Evolutionary conservation across 306 rosid species (phyloP).

Genomic region (Hippophae tibetana): DNA sequence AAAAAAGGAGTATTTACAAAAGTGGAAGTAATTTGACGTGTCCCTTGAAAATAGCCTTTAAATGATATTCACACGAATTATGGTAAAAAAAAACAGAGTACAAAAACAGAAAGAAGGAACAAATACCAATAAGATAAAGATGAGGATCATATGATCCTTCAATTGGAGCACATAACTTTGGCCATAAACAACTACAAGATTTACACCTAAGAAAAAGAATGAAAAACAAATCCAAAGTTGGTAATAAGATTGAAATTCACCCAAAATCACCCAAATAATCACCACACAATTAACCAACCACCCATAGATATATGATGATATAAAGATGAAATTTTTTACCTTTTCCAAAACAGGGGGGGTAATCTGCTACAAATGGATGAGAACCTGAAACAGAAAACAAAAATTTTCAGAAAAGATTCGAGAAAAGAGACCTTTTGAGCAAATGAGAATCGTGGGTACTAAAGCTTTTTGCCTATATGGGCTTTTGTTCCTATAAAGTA

Average conservation of each 20-base stretch:
- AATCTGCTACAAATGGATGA: neutral
- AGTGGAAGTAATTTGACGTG: too few relatives aligned
- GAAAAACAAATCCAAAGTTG: slow-evolving; percentile 2
- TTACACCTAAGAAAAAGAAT: neutral
- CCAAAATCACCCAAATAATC: neutral
- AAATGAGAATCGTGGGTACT: slow-evolving; percentile 7
- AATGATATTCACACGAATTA: neutral
- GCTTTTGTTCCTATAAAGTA: neutral
- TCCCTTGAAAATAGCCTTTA: neutral
- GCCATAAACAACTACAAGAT: neutral
- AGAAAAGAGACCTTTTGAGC: slow-evolving; percentile 18
- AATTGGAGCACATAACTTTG: slow-evolving; percentile 8
- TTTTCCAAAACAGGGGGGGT: slow-evolving; percentile 6
- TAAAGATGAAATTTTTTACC: slow-evolving; percentile 13
- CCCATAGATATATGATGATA: neutral
- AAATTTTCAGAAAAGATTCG: slow-evolving; percentile 15
- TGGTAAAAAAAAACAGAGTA: neutral
- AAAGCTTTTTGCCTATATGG: neutral
- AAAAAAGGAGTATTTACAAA: neutral
- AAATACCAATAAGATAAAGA: neutral
- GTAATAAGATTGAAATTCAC: neutral
- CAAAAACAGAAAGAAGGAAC: neutral
- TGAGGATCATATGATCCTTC: neutral
- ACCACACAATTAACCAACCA: slow-evolving; percentile 1
- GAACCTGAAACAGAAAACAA: slow-evolving; percentile 15